Base-by-base conservation (phyloP, 352 stramenopile species). In the Phytophthora colocasiae region DNA sequence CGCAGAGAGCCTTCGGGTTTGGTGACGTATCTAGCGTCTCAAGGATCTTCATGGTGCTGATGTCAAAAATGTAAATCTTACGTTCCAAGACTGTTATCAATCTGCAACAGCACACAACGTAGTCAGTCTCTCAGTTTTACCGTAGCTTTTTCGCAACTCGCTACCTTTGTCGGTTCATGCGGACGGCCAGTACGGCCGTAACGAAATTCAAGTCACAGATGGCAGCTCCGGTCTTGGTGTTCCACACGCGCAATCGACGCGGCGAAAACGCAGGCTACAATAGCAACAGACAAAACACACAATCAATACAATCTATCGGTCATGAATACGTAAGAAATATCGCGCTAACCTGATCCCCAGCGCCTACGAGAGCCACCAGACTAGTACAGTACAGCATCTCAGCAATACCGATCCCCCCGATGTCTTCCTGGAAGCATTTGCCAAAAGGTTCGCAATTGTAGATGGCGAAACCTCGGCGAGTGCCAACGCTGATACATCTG, bases 341-440 rank as follows among this genome's bases (percentile, higher is more conserved):
- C 12, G 15, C 22, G n/a, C 38, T n/a, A 15, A 96, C 87, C 78
- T 96, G 83, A 11, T 98, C 90, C 8, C 92, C 90, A 47, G 89
- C 92, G 24, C 92, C 92, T 0, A 98, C 92, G 24, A 98, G 83
- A 52, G 89, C 92, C n/a, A 98, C 88, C 17, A 98, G 70, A 57
- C 91, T 97, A 32, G 92, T 97, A 66, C 89, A 97, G 67, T 97
- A 98, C 45, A 98, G 83, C 92, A 98, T 98, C 64, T 98, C 91
- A 8, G 90, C 89, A 58, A 97, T 89, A 22, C 87, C 87, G 14
- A 98, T 96, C 36, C 92, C 92, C 19, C 92, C 92, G 26, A 96
- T 92, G 3, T 80, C 70, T 63, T 96, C 85, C 47, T 96, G 77
- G 64, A 98, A 97, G 53, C 82, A 90, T 61, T 94, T 93, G 9